Conservation (phyloP, 2,329 filamentous ascomycete species). For the Leptographium galeiforme region DNA sequence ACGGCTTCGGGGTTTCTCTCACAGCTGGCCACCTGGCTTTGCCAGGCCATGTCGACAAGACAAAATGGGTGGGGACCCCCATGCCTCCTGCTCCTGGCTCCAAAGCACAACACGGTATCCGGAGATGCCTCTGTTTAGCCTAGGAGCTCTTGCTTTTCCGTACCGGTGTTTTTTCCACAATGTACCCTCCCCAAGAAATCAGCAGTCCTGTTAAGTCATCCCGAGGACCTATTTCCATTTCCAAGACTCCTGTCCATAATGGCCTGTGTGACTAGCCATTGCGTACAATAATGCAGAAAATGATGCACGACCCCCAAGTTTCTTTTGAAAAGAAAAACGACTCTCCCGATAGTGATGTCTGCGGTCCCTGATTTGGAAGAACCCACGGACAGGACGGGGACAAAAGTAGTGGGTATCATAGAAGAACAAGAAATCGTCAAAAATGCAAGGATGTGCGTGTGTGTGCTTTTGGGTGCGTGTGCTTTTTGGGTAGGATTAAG, state of each 20-base stretch:
- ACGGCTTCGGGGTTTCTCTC: background rate
- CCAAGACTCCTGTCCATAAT: background rate
- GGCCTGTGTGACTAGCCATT: background rate
- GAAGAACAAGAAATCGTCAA: background rate
- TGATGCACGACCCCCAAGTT: background rate
- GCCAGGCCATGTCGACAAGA: background rate
- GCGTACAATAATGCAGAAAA: background rate
- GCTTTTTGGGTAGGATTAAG: background rate
- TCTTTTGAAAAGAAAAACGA: background rate
- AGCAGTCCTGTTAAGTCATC: background rate
- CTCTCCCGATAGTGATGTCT: background rate
- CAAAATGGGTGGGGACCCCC: background rate
- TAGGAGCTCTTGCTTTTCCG: background rate
- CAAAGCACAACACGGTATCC: background rate
- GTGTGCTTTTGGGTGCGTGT: background rate
- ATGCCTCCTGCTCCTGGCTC: background rate
- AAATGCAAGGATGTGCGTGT: background rate
- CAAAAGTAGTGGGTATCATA: conserved; percentile 1
- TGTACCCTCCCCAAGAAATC: background rate
- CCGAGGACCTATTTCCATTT: background rate
- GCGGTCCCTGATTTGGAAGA: background rate
- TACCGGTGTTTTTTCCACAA: background rate
- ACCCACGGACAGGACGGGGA: background rate
- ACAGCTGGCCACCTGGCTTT: background rate
- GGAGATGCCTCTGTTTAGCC: background rate